Evolutionary conservation across 2,329 filamentous ascomycete species (phyloP), one percentile per base, ranked within the genome.

Genomic region (Botrytis cinerea): DNA sequence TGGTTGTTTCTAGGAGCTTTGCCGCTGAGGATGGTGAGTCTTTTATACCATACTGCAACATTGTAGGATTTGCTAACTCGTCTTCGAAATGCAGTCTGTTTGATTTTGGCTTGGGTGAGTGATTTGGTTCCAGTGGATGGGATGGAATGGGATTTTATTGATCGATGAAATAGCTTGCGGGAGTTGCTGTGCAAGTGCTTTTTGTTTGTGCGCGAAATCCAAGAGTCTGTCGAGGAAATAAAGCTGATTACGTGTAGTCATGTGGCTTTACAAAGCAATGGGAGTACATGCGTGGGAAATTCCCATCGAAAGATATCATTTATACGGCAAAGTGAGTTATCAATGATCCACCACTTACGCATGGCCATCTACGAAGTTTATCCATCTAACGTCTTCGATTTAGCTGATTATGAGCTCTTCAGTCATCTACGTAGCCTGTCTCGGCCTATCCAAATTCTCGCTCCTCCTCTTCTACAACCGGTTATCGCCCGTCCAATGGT

Each of bases 21-120:
- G 69, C 57, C 12, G 18, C 22, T 10, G 69, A 71, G 22, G 57
- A 71, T 71, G 28, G 69, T 64, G 35, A 25, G 69, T 64, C 25
- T 8, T 28, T 63, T 10, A 22, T 40, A 18, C 22, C 40, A 14
- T 9, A 10, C 48, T 28, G 10, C 35, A 1, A 43, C 5, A 35
- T 28, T 57, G 35, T 4, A 6, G 10, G 18, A 32, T 28, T 57
- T 20, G 35, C 66, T 57, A 68, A 68, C 38, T 14, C 12, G 3
- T 68, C 10, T 43, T 40, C 16, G 22, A 25, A 16, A 22, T 22
- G 2, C 9, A 71, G 69, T 32, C 18, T 71, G 43, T 63, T 46
- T 71, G 28, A 71, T 71, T 18, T 20, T 71, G 20, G 69, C 69
- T 25, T 71, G 69, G 69, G 69, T 71, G 40, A 71, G 69, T 64